A percentile compares a stretch with the other conserved stretches of the same genome.
Conservation (phyloP, 2,329 filamentous ascomycete genomes). For the Fusarium chaquense region DNA sequence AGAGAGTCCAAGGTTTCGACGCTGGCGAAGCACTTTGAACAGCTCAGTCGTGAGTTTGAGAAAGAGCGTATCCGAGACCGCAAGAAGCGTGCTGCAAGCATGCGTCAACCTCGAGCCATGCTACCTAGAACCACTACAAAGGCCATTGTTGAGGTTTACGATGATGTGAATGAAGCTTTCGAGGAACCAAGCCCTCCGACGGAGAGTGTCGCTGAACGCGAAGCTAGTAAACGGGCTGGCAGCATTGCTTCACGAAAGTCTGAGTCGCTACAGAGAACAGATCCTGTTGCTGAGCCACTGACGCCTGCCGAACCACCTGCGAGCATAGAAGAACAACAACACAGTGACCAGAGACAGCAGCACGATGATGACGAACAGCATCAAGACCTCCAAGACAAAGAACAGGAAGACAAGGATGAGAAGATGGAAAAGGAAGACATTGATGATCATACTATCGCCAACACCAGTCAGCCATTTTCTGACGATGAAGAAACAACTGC, state of each 20-base stretch:
- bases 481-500: conserved; percentile 77
- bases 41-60: conserved; percentile 95
- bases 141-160: conserved; percentile 95
- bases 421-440: conserved; percentile 48
- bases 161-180: conserved; percentile 92
- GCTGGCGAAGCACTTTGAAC: conserved; percentile 96
- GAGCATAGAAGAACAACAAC: conserved; percentile 41
- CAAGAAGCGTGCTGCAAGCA: conserved; percentile 81
- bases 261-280: conserved; percentile 44
- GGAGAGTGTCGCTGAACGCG: conserved; percentile 60
- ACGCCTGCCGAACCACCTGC: conserved; percentile 43
- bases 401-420: conserved; percentile 36
- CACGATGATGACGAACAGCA: conserved; percentile 46
- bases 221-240: conserved; percentile 49
- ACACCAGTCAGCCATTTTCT: conserved; percentile 67
- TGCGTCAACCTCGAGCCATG: conserved; percentile 80
- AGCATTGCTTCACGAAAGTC: conserved; percentile 45
- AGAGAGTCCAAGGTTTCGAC: conserved; percentile 85
- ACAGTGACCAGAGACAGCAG: conserved; percentile 46
- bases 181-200: conserved; percentile 72
- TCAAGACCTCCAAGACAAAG: conserved; percentile 38
- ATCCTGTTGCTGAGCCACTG: conserved; percentile 37
- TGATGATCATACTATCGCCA: conserved; percentile 47
- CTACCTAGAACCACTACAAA: conserved; percentile 90
- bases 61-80: conserved; percentile 91